Evolutionary conservation across 2,329 filamentous ascomycete genomes (phyloP).

Genomic region (Neospermospora avenae): DNA sequence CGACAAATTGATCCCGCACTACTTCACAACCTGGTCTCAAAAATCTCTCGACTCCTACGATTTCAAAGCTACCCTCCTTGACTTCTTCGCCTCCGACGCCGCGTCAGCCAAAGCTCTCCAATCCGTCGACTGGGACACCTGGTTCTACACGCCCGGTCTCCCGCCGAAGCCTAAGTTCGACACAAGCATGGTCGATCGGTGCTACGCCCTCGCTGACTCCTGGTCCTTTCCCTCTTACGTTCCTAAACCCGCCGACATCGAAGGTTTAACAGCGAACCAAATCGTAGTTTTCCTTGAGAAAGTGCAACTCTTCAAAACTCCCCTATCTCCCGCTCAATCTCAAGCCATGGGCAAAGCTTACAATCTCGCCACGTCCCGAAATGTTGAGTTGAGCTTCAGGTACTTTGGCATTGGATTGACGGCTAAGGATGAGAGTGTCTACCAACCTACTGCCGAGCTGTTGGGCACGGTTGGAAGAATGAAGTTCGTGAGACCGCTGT

Average conservation of each 20-base stretch:
- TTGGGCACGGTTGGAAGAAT: slow-evolving; percentile 84
- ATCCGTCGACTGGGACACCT: slow-evolving; percentile 81
- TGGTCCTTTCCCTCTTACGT: slow-evolving; percentile 69
- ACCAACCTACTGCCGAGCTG: slow-evolving; percentile 68
- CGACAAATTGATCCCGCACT: slow-evolving; percentile 93
- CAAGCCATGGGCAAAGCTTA: slow-evolving; percentile 74
- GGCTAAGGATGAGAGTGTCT: slow-evolving; percentile 66
- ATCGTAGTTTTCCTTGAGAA: slow-evolving; percentile 86
- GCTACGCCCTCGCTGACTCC: slow-evolving; percentile 76
- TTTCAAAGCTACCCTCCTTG: slow-evolving; percentile 83
- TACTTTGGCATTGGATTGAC: slow-evolving; percentile 78
- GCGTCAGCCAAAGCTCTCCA: slow-evolving; percentile 60
- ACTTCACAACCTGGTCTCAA: slow-evolving; percentile 80
- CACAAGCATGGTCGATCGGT: slow-evolving; percentile 79
- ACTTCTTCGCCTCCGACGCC: slow-evolving; percentile 75
- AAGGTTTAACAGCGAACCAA: slow-evolving; percentile 79
- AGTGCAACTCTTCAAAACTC: slow-evolving; percentile 63
- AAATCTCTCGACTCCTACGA: slow-evolving; percentile 92
- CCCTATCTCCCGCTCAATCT: slow-evolving; percentile 63
- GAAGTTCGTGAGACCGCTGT: slow-evolving; percentile 94
- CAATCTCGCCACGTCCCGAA: slow-evolving; percentile 68
- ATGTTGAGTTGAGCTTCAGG: slow-evolving; percentile 79
- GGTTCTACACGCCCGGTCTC: slow-evolving; percentile 84
- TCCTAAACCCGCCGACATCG: slow-evolving; percentile 66
- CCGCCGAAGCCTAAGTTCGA: slow-evolving; percentile 91